A percentile compares a stretch with the other conserved stretches of the same genome.
Conservation (phyloP, 176 grass and related monocot species). For the Carex cristatella region DNA sequence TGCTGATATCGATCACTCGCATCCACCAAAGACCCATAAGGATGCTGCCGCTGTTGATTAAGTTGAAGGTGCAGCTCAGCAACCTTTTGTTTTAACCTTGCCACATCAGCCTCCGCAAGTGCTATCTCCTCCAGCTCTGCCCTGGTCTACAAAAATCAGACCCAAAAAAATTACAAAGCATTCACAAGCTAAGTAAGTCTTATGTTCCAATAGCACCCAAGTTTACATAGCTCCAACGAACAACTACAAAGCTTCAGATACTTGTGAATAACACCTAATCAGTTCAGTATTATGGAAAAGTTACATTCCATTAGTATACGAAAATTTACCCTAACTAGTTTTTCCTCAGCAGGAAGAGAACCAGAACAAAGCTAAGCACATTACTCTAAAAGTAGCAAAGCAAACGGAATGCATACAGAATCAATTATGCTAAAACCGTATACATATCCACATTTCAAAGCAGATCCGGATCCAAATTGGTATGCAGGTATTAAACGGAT, state of each 20-base stretch:
- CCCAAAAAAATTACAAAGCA: slow-evolving; percentile 5
- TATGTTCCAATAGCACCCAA: neutral
- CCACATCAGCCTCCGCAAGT: slow-evolving; percentile 82
- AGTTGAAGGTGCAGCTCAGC: slow-evolving; percentile 96
- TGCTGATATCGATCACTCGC: slow-evolving; percentile 44
- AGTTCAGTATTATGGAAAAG: neutral
- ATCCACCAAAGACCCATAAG: slow-evolving; percentile 51
- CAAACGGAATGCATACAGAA: too few relatives aligned
- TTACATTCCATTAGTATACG: too few relatives aligned
- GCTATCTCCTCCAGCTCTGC: slow-evolving; percentile 92
- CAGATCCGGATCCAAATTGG: too few relatives aligned
- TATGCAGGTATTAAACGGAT: too few relatives aligned
- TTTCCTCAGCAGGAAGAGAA: neutral
- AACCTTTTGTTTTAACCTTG: slow-evolving; percentile 83
- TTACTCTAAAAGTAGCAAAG: neutral
- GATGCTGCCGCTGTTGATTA: slow-evolving; percentile 82
- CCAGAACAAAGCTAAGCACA: neutral
- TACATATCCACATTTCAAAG: too few relatives aligned
- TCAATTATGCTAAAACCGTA: too few relatives aligned
- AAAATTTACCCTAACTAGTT: neutral
- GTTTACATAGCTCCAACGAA: neutral
- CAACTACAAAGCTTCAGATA: neutral
- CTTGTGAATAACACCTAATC: neutral
- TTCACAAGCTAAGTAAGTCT: slow-evolving; percentile 18
- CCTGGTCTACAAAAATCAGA: slow-evolving; percentile 51